A percentile compares a stretch with the other conserved stretches of the same genome.
Conservation (phyloP, 2,329 filamentous ascomycete species). For the Gliomastix tumulicola region DNA sequence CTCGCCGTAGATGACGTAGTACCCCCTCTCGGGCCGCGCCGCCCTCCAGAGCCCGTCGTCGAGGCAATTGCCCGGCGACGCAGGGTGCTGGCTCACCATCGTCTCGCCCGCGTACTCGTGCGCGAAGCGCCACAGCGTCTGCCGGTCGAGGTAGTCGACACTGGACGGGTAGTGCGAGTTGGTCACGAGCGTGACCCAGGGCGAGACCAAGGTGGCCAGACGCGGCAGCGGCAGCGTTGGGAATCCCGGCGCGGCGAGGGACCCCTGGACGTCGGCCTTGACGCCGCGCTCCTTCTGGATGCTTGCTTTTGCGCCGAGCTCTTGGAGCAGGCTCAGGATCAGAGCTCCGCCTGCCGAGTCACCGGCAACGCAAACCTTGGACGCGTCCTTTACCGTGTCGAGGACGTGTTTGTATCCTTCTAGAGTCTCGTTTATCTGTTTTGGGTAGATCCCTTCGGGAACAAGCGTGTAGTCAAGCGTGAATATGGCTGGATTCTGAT, state of each 20-base stretch:
- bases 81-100: slow-evolving; percentile 23
- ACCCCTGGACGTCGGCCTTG: slow-evolving; percentile 6
- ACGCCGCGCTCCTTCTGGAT: slow-evolving; percentile 10
- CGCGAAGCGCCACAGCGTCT: slow-evolving; percentile 63
- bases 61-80: slow-evolving; percentile 64
- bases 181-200: slow-evolving; percentile 72
- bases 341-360: slow-evolving; percentile 76
- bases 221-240: slow-evolving; percentile 22
- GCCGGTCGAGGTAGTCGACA: slow-evolving; percentile 68
- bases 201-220: slow-evolving; percentile 69
- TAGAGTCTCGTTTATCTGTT: slow-evolving; percentile 63
- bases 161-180: slow-evolving; percentile 58
- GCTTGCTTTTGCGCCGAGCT: slow-evolving; percentile 39
- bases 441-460: slow-evolving; percentile 66
- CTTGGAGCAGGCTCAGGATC: slow-evolving; percentile 64
- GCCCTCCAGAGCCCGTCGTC: slow-evolving; percentile 60
- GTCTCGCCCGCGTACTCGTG: slow-evolving; percentile 52
- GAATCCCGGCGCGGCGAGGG: slow-evolving; percentile 7
- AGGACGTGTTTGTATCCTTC: slow-evolving; percentile 67
- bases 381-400: slow-evolving; percentile 46
- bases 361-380: slow-evolving; percentile 63
- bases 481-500: slow-evolving; percentile 70
- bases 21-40: slow-evolving; percentile 59
- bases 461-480: slow-evolving; percentile 76
- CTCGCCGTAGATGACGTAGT: slow-evolving; percentile 64